Evolutionary conservation across 2,329 filamentous ascomycete species (phyloP), one percentile per base, ranked within the genome.

Genomic region (Penicillium sp.): DNA sequence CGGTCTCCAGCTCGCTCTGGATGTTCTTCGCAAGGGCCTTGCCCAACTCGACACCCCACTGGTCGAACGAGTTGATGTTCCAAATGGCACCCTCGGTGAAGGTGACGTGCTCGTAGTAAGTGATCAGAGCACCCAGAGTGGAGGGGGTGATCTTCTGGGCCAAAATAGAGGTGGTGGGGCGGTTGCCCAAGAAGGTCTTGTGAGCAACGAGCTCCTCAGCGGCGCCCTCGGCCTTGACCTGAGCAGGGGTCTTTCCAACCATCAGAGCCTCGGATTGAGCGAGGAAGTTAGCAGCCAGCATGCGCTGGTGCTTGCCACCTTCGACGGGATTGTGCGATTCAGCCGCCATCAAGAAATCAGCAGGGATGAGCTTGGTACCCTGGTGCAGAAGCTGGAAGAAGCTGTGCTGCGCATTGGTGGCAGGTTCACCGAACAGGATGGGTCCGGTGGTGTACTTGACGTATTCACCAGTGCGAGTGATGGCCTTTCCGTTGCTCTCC

Each of bases 331-430:
- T 99, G 84, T 99, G 94, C 53, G 91, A 95, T 80, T 97, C 85
- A 62, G 91, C 92, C 38, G 94, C 94, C 67, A 99, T 81, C 79
- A 99, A 95, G 81, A 99, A 99, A 79, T 99, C 94, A 65, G 93
- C 88, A 16, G 94, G 94, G 72, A 99, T 97, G 70, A 99, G 87
- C 85, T 97, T 97, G 68, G 94, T 99, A 69, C 94, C 94, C 78
- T 99, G 94, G 83, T 99, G 94, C 56, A 99, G 86, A 46, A 99
- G 88, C 84, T 99, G 94, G 88, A 96, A 99, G 87, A 99, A 99
- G 58, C 94, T 97, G 85, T 99, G 94, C 81, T 99, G 94, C 42
- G 94, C 94, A 74, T 99, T 99, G 75, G 94, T 99, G 77, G 91
- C 95, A 51, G 94, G 94, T 82, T 99, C 94, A 71, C 94, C 94